Evolutionary conservation across 2,329 filamentous ascomycete genomes (phyloP), one percentile per base, ranked within the genome.

Genomic region (Claviceps digitariae): DNA sequence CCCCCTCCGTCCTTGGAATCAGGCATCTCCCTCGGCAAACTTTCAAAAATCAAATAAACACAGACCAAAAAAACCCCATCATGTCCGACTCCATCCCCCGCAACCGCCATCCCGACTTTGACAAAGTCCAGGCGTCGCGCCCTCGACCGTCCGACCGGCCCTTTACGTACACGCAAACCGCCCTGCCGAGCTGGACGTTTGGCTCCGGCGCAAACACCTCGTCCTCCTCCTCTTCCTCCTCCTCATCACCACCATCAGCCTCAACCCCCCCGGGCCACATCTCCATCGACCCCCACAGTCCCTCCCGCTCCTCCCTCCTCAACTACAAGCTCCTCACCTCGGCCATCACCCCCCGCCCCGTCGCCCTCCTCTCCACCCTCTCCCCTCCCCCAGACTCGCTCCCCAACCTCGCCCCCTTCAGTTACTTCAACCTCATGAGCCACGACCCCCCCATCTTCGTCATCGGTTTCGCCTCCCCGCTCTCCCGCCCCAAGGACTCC

Each of bases 251-350:
- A 55, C 47, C 52, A n/a, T 4, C 41, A 43, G n/a, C 41, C 41
- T 23, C 41, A 12, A 25, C 43, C 43, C 5, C 43, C 23, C 13
- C 5, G 9, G 10, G 7, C 1, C 87, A 95, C 70, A 69, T 91
- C 58, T 73, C 83, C 63, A 95, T 96, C 61, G 84, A 95, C 67
- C 90, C 90, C 0, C 82, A 90, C 66, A 84, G 77, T 53, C 72
- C 81, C 29, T 86, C 83, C 34, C 79, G 90, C 0, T 76, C 82
- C 0, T 70, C 80, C 0, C 70, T 74, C 1, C 82, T 79, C 71
- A 96, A 96, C 76, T 96, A 97, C 78, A 95, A 95, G 70, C 79
- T 96, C 15, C 74, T 96, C 56, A 95, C 96, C 67, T 87, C 82
- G 20, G 82, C 81, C 57, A 81, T 96, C 59, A 78, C 90, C 17